Base-by-base conservation (phyloP, 2,329 filamentous ascomycete genomes). In the Catunica adiposa region DNA sequence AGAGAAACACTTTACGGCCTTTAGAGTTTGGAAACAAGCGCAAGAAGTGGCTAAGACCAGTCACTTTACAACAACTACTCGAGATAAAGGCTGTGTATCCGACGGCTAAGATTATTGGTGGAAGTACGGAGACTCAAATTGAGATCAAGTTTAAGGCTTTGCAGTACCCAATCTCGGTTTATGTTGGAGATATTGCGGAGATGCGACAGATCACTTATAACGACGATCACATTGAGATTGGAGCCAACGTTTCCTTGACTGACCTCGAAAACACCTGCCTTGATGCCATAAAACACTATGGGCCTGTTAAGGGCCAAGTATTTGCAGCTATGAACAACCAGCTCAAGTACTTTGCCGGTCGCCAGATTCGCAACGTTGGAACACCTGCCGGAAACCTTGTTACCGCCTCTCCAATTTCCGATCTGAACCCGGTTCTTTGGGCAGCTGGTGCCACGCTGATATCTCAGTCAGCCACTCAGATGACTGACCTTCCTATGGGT, bases 61-160 rank as follows among this genome's bases (percentile, higher is more conserved):
- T 88, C 31, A 96, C 86, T 0, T 66, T 97, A 15, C 75, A 87
- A 40, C 89, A 98, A 65, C 73, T 98, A 15, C 76, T 97, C 15
- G 84, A 95, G 65, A 95, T 98, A 70, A 97, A 97, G 72, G 82
- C 76, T 62, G 81, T 78, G 0, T 83, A 88, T 61, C 90, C 90
- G 0, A 80, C 83, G 25, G 88, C 90, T 3, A 98, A 97, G 68
- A 81, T 98, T 59, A 95, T 98, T 59, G 90, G 89, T 52, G 92
- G 92, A 59, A 95, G 89, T 66, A 94, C 89, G 1, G 92, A 98
- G 68, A 97, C 90, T 0, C 92, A 97, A 68, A 97, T 98, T 59
- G 92, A 98, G 69, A 86, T 94, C 70, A 96, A 95, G 69, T 97
- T 98, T 77, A 97, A 97, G 71, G 88, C 84, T 1, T 79, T 95